These are phyloP conservation scores for Catharanthus roseus DNA, from an alignment of 257 asterid genomes.

Conservation along the genomic window DNA sequence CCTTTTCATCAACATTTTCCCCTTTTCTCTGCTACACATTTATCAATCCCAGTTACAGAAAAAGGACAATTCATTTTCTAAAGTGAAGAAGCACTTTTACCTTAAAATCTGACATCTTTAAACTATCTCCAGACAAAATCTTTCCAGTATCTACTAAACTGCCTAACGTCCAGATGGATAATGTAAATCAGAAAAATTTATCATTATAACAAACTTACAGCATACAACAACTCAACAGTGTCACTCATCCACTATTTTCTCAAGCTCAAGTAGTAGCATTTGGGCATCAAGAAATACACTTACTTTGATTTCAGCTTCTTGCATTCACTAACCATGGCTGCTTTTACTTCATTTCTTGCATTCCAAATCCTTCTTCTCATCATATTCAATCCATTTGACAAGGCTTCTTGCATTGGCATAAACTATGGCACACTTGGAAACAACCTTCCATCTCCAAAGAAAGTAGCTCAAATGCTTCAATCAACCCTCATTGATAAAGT, in stretches of 20 bases:
- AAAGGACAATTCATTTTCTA: neutral
- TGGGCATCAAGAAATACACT: neutral
- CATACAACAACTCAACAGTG: too few species aligned
- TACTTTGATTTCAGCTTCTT: too few species aligned
- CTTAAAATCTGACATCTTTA: too few species aligned
- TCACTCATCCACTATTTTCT: too few species aligned
- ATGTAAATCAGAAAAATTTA: too few species aligned
- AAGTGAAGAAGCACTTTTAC: too few species aligned
- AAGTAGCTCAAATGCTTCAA: constrained; percentile 57
- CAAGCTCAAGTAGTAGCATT: neutral
- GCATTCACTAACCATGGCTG: constrained; percentile 1
- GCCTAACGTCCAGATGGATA: too few species aligned
- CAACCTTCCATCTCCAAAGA: constrained; percentile 61
- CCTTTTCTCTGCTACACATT: neutral
- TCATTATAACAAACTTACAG: too few species aligned
- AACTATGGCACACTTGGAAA: constrained; percentile 67
- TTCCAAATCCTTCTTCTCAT: neutral
- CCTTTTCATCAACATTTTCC: neutral
- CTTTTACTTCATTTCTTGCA: neutral
- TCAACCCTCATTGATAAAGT: constrained; percentile 52
- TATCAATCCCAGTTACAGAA: neutral
- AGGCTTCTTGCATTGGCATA: constrained; percentile 40
- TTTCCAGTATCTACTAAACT: too few species aligned
- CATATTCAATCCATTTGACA: constrained; percentile 7
- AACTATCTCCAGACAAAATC: too few species aligned